Percentiles rank a stretch among this genome's conserved stretches.
Evolutionary conservation across 805 yeast genomes (phyloP).

Genomic region (Pichia ethanolica): DNA sequence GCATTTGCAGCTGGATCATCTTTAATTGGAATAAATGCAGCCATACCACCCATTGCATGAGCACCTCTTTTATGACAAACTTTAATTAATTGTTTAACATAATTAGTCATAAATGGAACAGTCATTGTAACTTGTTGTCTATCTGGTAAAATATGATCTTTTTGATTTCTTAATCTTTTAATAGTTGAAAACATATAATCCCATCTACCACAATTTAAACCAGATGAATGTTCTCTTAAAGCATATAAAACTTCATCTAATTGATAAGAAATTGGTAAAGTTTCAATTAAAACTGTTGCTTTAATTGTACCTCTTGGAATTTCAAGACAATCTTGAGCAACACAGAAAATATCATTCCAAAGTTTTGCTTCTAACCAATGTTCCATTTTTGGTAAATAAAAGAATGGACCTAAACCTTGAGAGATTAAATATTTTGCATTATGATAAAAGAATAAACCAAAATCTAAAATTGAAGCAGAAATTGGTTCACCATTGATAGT

Average conservation of each 20-base stretch:
- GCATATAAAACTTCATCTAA: constrained; percentile 79
- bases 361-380: constrained; percentile 75
- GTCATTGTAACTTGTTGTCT: constrained; percentile 74
- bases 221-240: constrained; percentile 68
- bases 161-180: constrained; percentile 64
- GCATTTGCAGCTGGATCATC: constrained; percentile 56
- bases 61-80: constrained; percentile 73
- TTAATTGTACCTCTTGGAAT: constrained; percentile 71
- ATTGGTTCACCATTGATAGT: constrained; percentile 69
- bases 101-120: constrained; percentile 74
- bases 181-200: constrained; percentile 79
- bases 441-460: constrained; percentile 70
- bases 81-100: constrained; percentile 65
- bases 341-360: constrained; percentile 77
- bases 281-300: constrained; percentile 77
- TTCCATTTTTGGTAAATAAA: constrained; percentile 81
- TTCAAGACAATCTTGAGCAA: constrained; percentile 63
- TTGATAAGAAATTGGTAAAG: constrained; percentile 80
- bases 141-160: constrained; percentile 66
- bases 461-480: constrained; percentile 71
- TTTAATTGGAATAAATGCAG: constrained; percentile 79
- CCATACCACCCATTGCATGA: constrained; percentile 90
- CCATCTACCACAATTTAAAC: constrained; percentile 87
- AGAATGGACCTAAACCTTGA: constrained; percentile 73
- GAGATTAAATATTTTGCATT: constrained; percentile 56